phyloP scores from a whole-genome alignment of 371 early-diverging fungal species.

The Syncephalis fuscata region DNA sequence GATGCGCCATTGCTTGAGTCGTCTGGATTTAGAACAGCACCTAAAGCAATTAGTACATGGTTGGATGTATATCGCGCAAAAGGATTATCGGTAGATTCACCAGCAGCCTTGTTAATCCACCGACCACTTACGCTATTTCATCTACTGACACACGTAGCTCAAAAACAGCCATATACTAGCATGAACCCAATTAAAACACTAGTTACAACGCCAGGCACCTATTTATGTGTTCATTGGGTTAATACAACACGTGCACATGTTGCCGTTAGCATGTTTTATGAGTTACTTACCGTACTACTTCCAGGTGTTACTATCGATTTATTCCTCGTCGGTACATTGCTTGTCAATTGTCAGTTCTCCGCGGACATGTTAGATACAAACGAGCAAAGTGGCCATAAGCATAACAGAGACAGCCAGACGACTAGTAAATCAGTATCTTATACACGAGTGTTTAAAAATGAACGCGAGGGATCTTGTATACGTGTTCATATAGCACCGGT shows the following conservation, averaged over 20 bases:
- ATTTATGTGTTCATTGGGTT: not conserved
- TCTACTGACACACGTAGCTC: not conserved
- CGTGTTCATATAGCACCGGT: not conserved
- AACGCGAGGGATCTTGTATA: not conserved
- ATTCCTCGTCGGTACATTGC: not conserved
- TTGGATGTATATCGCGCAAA: not conserved
- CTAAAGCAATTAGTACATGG: not conserved
- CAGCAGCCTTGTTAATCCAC: not conserved
- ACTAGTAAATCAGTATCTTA: not conserved
- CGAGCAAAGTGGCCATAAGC: too few species aligned
- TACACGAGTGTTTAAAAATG: not conserved
- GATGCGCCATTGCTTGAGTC: not conserved
- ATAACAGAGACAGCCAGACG: not conserved
- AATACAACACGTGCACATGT: not conserved
- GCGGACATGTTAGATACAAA: too few species aligned
- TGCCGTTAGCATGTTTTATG: not conserved
- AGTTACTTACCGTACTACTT: not conserved
- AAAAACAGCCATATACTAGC: too few species aligned
- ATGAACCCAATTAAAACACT: too few species aligned
- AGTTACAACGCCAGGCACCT: not conserved
- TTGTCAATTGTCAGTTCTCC: too few species aligned
- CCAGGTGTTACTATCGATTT: not conserved
- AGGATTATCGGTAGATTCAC: not conserved
- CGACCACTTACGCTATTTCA: not conserved
- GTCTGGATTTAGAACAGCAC: not conserved